phyloP scores from a whole-genome alignment of 768 basidiomycete genomes.

The Tylopilus felleus region DNA sequence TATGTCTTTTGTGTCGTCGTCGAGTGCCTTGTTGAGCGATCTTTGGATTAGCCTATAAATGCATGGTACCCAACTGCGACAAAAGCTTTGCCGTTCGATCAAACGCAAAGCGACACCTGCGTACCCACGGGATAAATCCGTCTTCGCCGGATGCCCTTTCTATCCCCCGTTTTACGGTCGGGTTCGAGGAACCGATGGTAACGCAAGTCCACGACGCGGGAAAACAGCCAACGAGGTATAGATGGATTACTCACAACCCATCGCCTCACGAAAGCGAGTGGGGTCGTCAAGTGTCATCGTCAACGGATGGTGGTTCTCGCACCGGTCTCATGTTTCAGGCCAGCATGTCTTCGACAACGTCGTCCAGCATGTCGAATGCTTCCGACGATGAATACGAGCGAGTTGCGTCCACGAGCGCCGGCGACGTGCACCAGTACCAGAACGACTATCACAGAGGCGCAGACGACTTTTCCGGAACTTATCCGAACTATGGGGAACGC shows the following conservation, averaged over 20 bases:
- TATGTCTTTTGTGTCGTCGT: conserved; percentile 18
- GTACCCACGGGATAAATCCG: conserved; percentile 60
- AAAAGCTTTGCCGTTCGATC: conserved; percentile 76
- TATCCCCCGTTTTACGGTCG: conserved; percentile 34
- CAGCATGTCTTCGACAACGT: conserved; percentile 35
- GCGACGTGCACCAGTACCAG: conserved; percentile 31
- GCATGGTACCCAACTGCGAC: conserved; percentile 56
- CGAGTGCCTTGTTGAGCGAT: conserved; percentile 4
- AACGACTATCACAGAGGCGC: conserved; percentile 18
- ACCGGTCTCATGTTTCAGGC: conserved; percentile 35
- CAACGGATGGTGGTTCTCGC: conserved; percentile 18
- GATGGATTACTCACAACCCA: conserved; percentile 42
- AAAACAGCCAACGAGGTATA: conserved; percentile 33
- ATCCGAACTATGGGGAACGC: conserved; percentile 8
- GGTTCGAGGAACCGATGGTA: conserved; percentile 46
- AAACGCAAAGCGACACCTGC: conserved; percentile 76
- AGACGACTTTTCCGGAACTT: conserved; percentile 14
- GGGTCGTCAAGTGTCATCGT: conserved; percentile 16
- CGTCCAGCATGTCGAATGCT: conserved; percentile 33
- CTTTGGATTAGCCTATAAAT: conserved; percentile 33
- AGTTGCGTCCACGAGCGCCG: conserved; percentile 27
- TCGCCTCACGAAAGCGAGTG: conserved; percentile 29
- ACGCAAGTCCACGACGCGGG: conserved; percentile 41
- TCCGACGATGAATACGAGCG: conserved; percentile 36
- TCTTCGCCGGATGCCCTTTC: conserved; percentile 19